phyloP scores from a whole-genome alignment of 1,284 basidiomycete species.

The Pholiota adiposa region DNA sequence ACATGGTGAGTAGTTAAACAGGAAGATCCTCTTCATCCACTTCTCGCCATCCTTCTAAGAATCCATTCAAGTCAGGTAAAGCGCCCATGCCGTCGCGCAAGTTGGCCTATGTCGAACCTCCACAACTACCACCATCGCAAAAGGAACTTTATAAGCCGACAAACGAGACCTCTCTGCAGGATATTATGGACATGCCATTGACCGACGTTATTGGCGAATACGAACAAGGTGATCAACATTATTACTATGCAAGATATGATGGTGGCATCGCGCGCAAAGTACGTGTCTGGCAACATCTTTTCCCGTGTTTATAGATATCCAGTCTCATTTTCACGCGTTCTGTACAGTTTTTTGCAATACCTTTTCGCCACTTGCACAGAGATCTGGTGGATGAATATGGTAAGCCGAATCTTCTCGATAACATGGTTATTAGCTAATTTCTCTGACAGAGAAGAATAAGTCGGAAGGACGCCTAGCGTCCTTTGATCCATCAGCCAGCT shows the following conservation, averaged over 20 bases:
- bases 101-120: conserved; percentile 39
- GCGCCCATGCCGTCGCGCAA: conserved; percentile 21
- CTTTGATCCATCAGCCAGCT: conserved; percentile 65
- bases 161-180: conserved; percentile 36
- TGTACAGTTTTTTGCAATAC: conserved; percentile 43
- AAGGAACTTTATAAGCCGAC: conserved; percentile 46
- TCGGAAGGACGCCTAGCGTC: conserved; percentile 41
- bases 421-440: background rate
- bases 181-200: conserved; percentile 38
- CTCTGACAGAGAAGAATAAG: conserved; percentile 46
- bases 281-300: conserved; percentile 29
- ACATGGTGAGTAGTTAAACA: background rate
- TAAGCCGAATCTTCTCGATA: conserved; percentile 33
- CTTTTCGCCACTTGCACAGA: conserved; percentile 43
- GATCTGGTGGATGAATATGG: conserved; percentile 61
- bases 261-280: conserved; percentile 69
- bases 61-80: conserved; percentile 8
- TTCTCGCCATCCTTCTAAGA: conserved; percentile 1
- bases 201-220: conserved; percentile 66
- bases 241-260: conserved; percentile 63
- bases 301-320: conserved; percentile 8
- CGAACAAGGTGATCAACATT: conserved; percentile 39
- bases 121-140: conserved; percentile 39
- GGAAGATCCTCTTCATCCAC: background rate
- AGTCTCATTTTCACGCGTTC: background rate